phyloP scores from a whole-genome alignment of 495 filamentous ascomycete species.

The Achaetomiella virescens region DNA sequence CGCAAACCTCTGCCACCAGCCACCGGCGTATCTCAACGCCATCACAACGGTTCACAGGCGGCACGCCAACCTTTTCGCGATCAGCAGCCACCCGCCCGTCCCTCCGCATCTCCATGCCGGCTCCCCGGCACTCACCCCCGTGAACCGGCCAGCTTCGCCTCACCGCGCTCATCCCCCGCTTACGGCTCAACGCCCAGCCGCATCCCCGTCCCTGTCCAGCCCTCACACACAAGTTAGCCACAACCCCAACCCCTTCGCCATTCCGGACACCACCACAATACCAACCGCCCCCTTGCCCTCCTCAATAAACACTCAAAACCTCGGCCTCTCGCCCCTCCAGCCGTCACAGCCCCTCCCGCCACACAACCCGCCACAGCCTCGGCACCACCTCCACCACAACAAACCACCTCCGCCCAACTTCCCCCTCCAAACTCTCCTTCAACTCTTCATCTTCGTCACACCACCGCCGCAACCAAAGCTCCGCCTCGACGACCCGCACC shows the following conservation, averaged over 20 bases:
- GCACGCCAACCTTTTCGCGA: slow-evolving; percentile 11
- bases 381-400: not conserved
- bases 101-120: slow-evolving; percentile 42
- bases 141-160: slow-evolving; percentile 50
- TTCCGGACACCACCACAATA: slow-evolving; percentile 2
- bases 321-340: slow-evolving; percentile 18
- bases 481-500: slow-evolving; percentile 16
- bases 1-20: slow-evolving; percentile 17
- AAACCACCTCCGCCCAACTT: slow-evolving; percentile 6
- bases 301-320: slow-evolving; percentile 6
- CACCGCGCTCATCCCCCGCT: slow-evolving; percentile 34
- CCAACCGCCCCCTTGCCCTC: slow-evolving; percentile 4
- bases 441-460: slow-evolving; percentile 7
- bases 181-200: slow-evolving; percentile 29
- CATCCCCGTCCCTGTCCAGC: slow-evolving; percentile 29
- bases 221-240: slow-evolving; percentile 1
- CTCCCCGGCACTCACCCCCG: slow-evolving; percentile 34
- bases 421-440: slow-evolving; percentile 19
- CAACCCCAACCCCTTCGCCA: slow-evolving; percentile 25
- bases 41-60: slow-evolving; percentile 30
- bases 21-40: slow-evolving; percentile 35
- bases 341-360: slow-evolving; percentile 17
- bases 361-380: slow-evolving; percentile 1
- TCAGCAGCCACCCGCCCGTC: slow-evolving; percentile 24
- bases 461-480: slow-evolving; percentile 34